Evolutionary conservation across 2,329 filamentous ascomycete species (phyloP).

Genomic region (Phialemonium atrogriseum): DNA sequence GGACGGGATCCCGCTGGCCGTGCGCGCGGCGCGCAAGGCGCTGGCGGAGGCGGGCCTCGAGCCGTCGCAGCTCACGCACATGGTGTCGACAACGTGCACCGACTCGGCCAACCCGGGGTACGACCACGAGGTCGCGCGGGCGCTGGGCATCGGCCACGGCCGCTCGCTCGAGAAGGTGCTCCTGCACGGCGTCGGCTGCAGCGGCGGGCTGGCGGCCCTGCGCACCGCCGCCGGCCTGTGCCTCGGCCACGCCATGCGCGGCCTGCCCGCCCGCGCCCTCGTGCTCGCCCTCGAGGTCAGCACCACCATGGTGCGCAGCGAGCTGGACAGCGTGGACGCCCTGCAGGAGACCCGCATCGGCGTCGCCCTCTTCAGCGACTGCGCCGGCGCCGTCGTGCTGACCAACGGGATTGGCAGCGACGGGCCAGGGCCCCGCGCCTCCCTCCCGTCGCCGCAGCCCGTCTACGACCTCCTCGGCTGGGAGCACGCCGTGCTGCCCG

Average conservation of each 20-base stretch:
- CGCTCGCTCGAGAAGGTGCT: slow-evolving; percentile 59
- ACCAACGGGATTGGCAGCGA: slow-evolving; percentile 52
- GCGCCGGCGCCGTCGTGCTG: slow-evolving; percentile 56
- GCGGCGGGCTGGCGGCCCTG: slow-evolving; percentile 53
- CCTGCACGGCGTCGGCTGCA: slow-evolving; percentile 58
- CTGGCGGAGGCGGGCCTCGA: slow-evolving; percentile 45
- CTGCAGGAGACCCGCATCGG: slow-evolving; percentile 56
- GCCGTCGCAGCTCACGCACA: slow-evolving; percentile 50
- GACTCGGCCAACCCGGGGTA: slow-evolving; percentile 63
- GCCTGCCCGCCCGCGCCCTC: slow-evolving; percentile 53
- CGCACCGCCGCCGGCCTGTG: slow-evolving; percentile 60
- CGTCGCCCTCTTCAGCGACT: slow-evolving; percentile 60
- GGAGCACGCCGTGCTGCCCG: slow-evolving; percentile 54
- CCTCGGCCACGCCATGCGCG: slow-evolving; percentile 49
- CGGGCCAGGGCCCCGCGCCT: too few relatives aligned
- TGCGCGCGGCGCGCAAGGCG: slow-evolving; percentile 46
- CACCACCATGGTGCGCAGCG: slow-evolving; percentile 53
- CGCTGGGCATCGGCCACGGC: slow-evolving; percentile 45
- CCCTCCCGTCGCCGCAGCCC: slow-evolving; percentile 16
- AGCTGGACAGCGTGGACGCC: slow-evolving; percentile 54
- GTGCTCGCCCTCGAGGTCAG: slow-evolving; percentile 57
- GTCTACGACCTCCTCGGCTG: slow-evolving; percentile 57
- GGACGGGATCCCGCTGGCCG: slow-evolving; percentile 49
- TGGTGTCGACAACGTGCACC: slow-evolving; percentile 61
- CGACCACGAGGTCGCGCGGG: slow-evolving; percentile 55